Evolutionary conservation across 495 filamentous ascomycete genomes (phyloP), one percentile per base, ranked within the genome.

Genomic region (Friedmanniomyces endolithicus): DNA sequence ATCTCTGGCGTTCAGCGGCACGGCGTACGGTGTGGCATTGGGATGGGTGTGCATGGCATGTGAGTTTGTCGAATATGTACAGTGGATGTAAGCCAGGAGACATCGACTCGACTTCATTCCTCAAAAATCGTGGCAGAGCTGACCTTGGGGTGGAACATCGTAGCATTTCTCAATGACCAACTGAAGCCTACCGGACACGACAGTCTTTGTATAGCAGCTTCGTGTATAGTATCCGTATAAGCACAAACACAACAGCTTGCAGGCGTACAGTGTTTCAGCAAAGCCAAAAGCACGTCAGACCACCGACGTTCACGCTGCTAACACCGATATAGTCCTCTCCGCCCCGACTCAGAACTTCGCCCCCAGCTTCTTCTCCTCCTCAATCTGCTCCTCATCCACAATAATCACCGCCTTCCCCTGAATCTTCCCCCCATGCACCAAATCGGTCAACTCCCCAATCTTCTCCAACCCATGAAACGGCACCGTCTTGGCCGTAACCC

Each of bases 331-430:
- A n/a, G n/a, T n/a, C n/a, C n/a, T n/a, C 16, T 41, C 39, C 3
- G 12, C 16, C 39, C 16, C 17, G 19, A 6, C 37, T 48, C 44
- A 62, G 40, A 47, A 58, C 55, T 58, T 62, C 35, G 59, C 59
- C 6, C 61, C 61, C 24, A 60, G 33, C 58, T 57, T 61, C 50
- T 61, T 60, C 55, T 64, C 60, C 27, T 56, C 31, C 50, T 65
- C 55, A 37, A 64, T 59, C 54, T 65, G 63, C 52, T 60, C 41
- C 40, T 51, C 31, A 55, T 78, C 74, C 2, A 80, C 68, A 9
- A 80, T 59, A 34, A 80, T 68, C n/a, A 74, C 68, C 1, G 71
- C 76, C 59, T 80, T 81, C 2, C 78, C 77, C 49, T 68, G 63
- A 48, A 78, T 70, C 64, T 74, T 74, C 2, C 78, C 78, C 20